Evolutionary conservation across 768 basidiomycete species (phyloP).

Genomic region (Collybia sp.): DNA sequence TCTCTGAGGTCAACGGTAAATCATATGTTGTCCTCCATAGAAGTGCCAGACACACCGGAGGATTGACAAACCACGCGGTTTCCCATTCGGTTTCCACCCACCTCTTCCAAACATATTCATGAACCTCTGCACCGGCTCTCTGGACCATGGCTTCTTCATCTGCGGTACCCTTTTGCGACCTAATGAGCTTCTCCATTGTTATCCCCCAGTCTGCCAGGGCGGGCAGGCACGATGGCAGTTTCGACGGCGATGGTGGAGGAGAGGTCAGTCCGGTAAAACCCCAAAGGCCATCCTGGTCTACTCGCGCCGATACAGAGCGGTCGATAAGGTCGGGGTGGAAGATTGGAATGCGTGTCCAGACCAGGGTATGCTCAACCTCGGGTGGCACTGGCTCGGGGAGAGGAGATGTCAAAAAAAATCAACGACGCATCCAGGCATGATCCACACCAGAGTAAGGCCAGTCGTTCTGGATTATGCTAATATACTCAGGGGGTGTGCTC

Average conservation of each 20-base stretch:
- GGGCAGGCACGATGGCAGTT: conserved; percentile 51
- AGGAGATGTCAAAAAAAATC: background rate
- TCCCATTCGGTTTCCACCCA: conserved; percentile 82
- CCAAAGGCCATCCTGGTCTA: conserved; percentile 75
- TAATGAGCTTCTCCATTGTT: conserved; percentile 55
- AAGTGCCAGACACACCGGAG: conserved; percentile 51
- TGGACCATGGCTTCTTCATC: conserved; percentile 49
- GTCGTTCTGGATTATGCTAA: conserved; percentile 77
- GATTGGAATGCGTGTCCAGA: conserved; percentile 77
- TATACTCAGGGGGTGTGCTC: conserved; percentile 48
- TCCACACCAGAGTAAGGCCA: conserved; percentile 82
- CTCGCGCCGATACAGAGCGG: conserved; percentile 43
- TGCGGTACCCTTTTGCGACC: conserved; percentile 42
- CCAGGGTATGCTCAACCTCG: conserved; percentile 67
- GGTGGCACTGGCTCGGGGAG: conserved; percentile 44
- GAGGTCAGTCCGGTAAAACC: conserved; percentile 68
- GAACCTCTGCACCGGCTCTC: conserved; percentile 53
- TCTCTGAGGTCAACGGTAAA: conserved; percentile 38
- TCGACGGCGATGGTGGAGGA: conserved; percentile 56
- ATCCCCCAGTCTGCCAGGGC: conserved; percentile 69
- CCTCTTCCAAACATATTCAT: conserved; percentile 54
- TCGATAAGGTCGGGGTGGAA: conserved; percentile 56
- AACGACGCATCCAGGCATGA: background rate
- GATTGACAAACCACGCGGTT: conserved; percentile 90
- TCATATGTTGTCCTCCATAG: too few relatives aligned